Conservation (phyloP, 306 rosid species). For the Cucurbita pepo region DNA sequence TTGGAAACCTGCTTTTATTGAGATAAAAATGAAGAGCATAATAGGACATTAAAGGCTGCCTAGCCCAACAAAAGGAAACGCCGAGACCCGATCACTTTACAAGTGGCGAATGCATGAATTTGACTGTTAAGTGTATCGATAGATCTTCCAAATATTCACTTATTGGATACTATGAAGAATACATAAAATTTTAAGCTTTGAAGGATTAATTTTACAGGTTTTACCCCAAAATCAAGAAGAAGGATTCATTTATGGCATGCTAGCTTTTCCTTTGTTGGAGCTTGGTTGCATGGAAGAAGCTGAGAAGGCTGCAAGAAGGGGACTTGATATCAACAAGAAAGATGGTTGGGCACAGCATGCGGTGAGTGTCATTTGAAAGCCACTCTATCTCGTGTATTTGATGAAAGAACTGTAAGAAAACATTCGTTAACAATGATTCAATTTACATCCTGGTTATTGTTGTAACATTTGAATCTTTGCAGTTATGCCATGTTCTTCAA, state of each 20-base stretch:
- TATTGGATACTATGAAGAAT: neutral
- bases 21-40: neutral
- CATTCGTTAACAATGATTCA: neutral
- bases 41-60: neutral
- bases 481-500: slow-evolving; percentile 91
- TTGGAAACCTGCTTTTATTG: neutral
- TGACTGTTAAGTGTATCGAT: neutral
- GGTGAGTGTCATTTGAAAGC: slow-evolving; percentile 28
- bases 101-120: neutral
- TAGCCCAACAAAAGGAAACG: neutral
- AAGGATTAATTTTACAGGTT: slow-evolving; percentile 33
- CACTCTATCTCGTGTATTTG: neutral
- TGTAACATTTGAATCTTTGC: slow-evolving; percentile 16
- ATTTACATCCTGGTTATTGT: neutral
- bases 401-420: neutral
- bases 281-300: slow-evolving; percentile 67
- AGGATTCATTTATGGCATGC: slow-evolving; percentile 65
- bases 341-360: slow-evolving; percentile 84
- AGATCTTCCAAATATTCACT: neutral
- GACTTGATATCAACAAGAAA: slow-evolving; percentile 46
- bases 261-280: slow-evolving; percentile 80
- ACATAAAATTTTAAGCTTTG: neutral
- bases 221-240: slow-evolving; percentile 49
- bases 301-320: slow-evolving; percentile 61
- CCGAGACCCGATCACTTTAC: neutral